Evolutionary conservation across 192 early-diverging fungal species (phyloP), one percentile per base, ranked within the genome.

Genomic region (Linnemannia zychae): DNA sequence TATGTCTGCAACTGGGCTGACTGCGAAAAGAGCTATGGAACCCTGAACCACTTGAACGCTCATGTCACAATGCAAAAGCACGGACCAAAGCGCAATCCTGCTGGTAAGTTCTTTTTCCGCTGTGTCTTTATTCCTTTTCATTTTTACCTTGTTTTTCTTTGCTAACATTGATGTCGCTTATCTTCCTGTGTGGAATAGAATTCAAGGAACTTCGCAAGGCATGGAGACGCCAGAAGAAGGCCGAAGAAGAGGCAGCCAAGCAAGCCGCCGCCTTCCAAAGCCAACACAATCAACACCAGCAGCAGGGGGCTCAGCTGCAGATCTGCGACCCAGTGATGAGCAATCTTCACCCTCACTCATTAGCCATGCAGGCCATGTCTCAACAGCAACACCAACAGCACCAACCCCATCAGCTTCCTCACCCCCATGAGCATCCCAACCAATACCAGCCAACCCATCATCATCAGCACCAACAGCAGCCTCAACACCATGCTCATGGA

Each of bases 41-140:
- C 93, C 31, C 79, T 94, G 15, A 94, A 94, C 78, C 93, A 94
- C 63, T 77, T 94, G 49, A 94, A 94, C 75, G 91, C 93, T n/a
- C 93, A 94, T 76, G 90, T 94, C 16, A 88, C 78, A 50, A 94
- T 94, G 93, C 93, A 94, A 71, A 93, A 91, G 78, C 93, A 94
- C 74, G 93, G 90, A 67, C 87, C 81, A 13, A 93, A 93, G 72
- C 89, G 92, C 15, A 86, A 88, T 49, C 91, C 92, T 2, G 53
- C 88, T 53, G 88, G 84, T 88, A 82, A 81, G 75, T 57, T 12
- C 34, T 36, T 20, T 9, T 49, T 69, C 36, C n/a, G 1, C 47
- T 40, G 36, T 31, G 49, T 44, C 48, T 40, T 44, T 77, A 15
- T 52, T 40, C 7, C 28, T 28, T 0, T 3, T 37, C 31, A 22